Evolutionary conservation across 148 eudicot genomes (phyloP), one percentile per base, ranked within the genome.

Genomic region (Gaultheria prostrata): DNA sequence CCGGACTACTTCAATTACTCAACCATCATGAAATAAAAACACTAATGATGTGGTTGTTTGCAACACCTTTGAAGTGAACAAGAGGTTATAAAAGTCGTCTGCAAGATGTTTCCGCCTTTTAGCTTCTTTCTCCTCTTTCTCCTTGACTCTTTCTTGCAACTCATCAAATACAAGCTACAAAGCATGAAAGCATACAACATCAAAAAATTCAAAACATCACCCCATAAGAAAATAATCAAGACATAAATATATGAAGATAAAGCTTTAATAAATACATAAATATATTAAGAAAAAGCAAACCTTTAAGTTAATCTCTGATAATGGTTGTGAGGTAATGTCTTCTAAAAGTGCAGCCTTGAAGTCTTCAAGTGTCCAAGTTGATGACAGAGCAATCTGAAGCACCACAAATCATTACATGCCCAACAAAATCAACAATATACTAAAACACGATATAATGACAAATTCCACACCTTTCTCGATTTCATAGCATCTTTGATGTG

Each of bases 51-150:
- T 8, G 83, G 35, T 63, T 56, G 33, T 11, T 63, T 46, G 46
- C 56, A 28, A 80, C 82, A 97, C 99, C 99, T 97, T 94, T 78
- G 90, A 87, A 67, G 90, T 89, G 79, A 89, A 90, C 82, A 97
- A 86, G 82, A 89, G 81, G 61, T 85, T 86, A 70, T 92, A 90
- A 80, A 94, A 91, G 80, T 91, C 96, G 69, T 97, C 97, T n/a
- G 93, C 94, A 77, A 91, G 91, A 79, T 94, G 95, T 89, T 92
- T 91, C 82, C 86, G 91, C 87, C 86, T 93, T 89, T 93, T 97
- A 48, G 94, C 92, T 90, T 94, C 99, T 85, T 97, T 97, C 91
- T 93, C 99, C 86, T 97, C 99, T 84, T 87, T 93, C 84, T 90
- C 99, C 82, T 90, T 89, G 12, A 84, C 95, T 89, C 88, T 90